Conservation (phyloP, 768 basidiomycete genomes). For the Tulasnella sp. region DNA sequence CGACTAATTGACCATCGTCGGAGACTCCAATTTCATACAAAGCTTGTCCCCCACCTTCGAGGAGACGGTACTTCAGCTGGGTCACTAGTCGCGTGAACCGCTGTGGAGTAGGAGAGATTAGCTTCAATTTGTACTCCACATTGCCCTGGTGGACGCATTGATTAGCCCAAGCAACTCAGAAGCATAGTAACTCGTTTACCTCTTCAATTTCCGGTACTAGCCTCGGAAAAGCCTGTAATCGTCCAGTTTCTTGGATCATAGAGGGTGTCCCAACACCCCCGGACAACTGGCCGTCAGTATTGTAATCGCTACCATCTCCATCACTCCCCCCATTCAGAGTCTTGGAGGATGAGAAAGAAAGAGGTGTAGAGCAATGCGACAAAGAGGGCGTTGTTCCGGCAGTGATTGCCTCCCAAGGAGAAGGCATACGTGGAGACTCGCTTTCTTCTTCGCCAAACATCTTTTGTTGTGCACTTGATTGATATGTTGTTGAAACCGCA, state of each 20-base stretch:
- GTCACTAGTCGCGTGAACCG: conserved; percentile 55
- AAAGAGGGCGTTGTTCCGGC: conserved; percentile 49
- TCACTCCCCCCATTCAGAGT: background rate
- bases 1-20: conserved; percentile 78
- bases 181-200: conserved; percentile 23
- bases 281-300: background rate
- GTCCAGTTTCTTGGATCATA: conserved; percentile 16
- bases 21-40: conserved; percentile 73
- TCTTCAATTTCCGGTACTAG: conserved; percentile 67
- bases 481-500: conserved; percentile 10
- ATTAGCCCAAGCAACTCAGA: background rate
- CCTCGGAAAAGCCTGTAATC: conserved; percentile 35
- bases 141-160: conserved; percentile 43
- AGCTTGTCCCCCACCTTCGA: conserved; percentile 72
- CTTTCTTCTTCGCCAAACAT: conserved; percentile 81
- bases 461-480: background rate
- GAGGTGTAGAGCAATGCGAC: conserved; percentile 27
- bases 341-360: background rate
- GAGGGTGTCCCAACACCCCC: background rate
- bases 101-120: conserved; percentile 46
- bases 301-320: background rate
- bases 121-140: conserved; percentile 89
- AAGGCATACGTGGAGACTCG: conserved; percentile 53
- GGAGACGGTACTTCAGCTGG: conserved; percentile 88
- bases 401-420: conserved; percentile 67